Base-by-base conservation (phyloP, 495 filamentous ascomycete genomes). In the Xylaria grammica region DNA sequence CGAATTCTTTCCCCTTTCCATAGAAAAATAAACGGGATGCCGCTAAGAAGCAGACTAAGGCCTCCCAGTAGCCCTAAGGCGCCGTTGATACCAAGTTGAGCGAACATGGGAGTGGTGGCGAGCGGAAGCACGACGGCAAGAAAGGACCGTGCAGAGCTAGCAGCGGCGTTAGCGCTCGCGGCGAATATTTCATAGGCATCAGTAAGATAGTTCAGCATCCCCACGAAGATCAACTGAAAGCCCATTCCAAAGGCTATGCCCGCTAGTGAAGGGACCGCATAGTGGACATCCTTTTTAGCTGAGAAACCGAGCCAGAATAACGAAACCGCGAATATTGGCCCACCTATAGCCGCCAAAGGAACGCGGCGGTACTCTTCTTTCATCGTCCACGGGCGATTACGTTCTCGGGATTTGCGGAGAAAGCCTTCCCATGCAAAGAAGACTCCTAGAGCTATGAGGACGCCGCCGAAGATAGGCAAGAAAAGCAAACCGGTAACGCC, bases 271-370 rank as follows among this genome's bases (percentile, higher is more conserved):
- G 90, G 89, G 3, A 86, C 84, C n/a, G 85, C 80, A 79, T 86
- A 91, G 62, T 85, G 82, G 10, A 91, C 78, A 20, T 68, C 74
- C 3, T 75, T 50, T 3, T 77, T 77, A 1, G 89, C 84, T 3
- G 87, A 84, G 87, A 87, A 92, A 20, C 85, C 90, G 15, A 90
- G 79, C 91, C 90, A 94, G 77, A 93, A 93, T 44, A 91, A 75
- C 20, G 78, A 80, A 38, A 87, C 72, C 2, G 82, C 82, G 54
- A 91, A 85, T 19, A 87, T 75, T 0, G 88, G 86, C 0, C 89
- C 89, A 0, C 85, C 87, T 6, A 91, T 58, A 66, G 85, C 89
- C n/a, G 86, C 87, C 3, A 91, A 70, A 0, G 90, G 89, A 3
- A 93, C 81, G 7, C 90, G 84, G 29, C 86, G 81, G 66, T 78